Percentiles rank a stretch among this genome's conserved stretches.
Conservation (phyloP, 2,329 filamentous ascomycete species). For the Paraconiothyrium sp. region DNA sequence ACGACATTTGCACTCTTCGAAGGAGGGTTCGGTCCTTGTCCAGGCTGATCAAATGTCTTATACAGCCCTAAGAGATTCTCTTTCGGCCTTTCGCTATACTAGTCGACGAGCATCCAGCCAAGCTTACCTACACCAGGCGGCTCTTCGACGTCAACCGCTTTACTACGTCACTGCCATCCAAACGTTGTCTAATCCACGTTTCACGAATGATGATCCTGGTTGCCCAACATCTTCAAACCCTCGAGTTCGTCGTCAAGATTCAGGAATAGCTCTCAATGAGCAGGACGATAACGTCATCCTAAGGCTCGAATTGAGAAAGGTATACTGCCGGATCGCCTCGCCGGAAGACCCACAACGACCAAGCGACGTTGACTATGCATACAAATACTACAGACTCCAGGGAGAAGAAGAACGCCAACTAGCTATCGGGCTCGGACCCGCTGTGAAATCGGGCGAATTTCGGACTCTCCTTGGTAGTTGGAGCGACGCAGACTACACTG, state of each 20-base stretch:
- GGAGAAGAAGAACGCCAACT: constrained; percentile 34
- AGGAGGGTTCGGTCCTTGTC: constrained; percentile 28
- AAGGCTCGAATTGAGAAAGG: constrained; percentile 37
- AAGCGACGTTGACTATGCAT: constrained; percentile 38
- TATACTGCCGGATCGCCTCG: constrained; percentile 35
- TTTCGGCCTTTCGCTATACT: constrained; percentile 35
- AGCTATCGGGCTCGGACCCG: constrained; percentile 39
- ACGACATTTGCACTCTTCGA: constrained; percentile 18
- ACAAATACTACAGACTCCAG: constrained; percentile 37
- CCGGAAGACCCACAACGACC: constrained; percentile 38
- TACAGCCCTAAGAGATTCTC: constrained; percentile 25
- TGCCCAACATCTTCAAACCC: constrained; percentile 10
- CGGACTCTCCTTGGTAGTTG: constrained; percentile 32
- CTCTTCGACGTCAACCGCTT: constrained; percentile 56
- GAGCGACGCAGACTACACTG: constrained; percentile 27
- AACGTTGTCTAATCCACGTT: constrained; percentile 53
- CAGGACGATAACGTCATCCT: constrained; percentile 24
- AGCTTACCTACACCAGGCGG: constrained; percentile 34
- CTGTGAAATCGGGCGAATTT: constrained; percentile 29
- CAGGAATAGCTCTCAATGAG: constrained; percentile 23
- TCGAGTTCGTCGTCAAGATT: constrained; percentile 35
- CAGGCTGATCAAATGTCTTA: constrained; percentile 32
- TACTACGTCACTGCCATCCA: constrained; percentile 57
- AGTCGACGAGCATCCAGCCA: constrained; percentile 30
- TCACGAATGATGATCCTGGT: constrained; percentile 25